These are phyloP conservation scores for Thraustochytrium sp. DNA, from an alignment of 352 stramenopile species.

Conservation along the genomic window DNA sequence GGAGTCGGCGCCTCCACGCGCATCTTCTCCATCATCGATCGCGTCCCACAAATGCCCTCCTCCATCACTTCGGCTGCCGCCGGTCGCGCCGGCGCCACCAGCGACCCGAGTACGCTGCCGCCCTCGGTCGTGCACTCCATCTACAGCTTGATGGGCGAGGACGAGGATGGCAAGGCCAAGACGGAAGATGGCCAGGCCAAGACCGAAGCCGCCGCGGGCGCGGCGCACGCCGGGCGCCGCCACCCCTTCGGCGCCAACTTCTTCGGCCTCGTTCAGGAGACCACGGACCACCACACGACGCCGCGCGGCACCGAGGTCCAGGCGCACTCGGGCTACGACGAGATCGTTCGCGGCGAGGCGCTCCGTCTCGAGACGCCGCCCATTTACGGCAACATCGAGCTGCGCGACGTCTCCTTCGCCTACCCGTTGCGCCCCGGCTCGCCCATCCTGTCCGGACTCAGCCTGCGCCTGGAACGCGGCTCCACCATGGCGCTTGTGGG, in stretches of 20 bases:
- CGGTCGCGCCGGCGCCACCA: background rate
- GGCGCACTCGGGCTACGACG: background rate
- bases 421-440: conserved; percentile 51
- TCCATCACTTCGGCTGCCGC: conserved; percentile 1
- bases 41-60: conserved; percentile 50
- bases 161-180: background rate
- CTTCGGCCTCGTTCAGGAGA: background rate
- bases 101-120: background rate
- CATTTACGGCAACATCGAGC: conserved; percentile 56
- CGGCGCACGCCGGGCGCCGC: too few species aligned
- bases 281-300: background rate
- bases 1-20: conserved; percentile 74
- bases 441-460: conserved; percentile 29
- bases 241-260: conserved; percentile 10
- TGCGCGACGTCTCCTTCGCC: conserved; percentile 78
- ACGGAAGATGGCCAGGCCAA: background rate
- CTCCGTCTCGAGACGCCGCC: background rate
- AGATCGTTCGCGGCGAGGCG: background rate
- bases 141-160: background rate
- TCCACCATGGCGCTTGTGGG: conserved; percentile 58
- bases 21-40: conserved; percentile 82
- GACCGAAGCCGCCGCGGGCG: background rate
- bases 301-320: background rate
- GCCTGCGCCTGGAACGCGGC: conserved; percentile 55
- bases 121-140: conserved; percentile 16